Conservation (phyloP, 352 stramenopile species). For the Thraustochytrium striatum region DNA sequence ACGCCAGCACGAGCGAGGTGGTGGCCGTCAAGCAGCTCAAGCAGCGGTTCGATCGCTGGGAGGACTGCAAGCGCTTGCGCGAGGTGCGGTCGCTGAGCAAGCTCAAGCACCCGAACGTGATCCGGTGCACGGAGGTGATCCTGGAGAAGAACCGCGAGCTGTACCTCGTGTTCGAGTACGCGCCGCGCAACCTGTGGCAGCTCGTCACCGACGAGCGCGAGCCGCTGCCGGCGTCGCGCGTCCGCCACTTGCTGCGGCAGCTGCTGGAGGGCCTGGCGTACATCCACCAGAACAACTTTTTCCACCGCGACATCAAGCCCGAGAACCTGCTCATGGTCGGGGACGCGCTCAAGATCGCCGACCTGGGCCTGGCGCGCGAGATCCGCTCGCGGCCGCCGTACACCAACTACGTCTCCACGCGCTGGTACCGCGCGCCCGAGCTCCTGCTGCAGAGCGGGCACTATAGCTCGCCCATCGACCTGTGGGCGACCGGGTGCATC, state of each 20-base stretch:
- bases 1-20: slow-evolving; percentile 56
- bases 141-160: slow-evolving; percentile 16
- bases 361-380: slow-evolving; percentile 83
- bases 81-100: neutral
- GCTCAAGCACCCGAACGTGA: slow-evolving; percentile 27
- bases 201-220: neutral
- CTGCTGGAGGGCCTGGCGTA: slow-evolving; percentile 84
- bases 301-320: slow-evolving; percentile 90
- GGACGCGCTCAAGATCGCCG: slow-evolving; percentile 72
- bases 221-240: neutral
- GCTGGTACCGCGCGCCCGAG: too few relatives aligned
- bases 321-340: slow-evolving; percentile 83
- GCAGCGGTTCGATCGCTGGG: neutral
- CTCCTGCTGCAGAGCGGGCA: slow-evolving; percentile 85
- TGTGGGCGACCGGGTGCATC: slow-evolving; percentile 84
- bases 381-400: slow-evolving; percentile 58
- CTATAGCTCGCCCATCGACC: slow-evolving; percentile 86
- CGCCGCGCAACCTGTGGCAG: neutral
- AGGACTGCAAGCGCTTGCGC: neutral
- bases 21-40: slow-evolving; percentile 45
- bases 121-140: slow-evolving; percentile 12
- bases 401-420: slow-evolving; percentile 90
- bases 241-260: slow-evolving; percentile 68
- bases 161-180: slow-evolving; percentile 45
- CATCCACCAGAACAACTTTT: slow-evolving; percentile 88